Evolutionary conservation across 2,329 filamentous ascomycete genomes (phyloP).

Genomic region (Akanthomyces dipterigenus): DNA sequence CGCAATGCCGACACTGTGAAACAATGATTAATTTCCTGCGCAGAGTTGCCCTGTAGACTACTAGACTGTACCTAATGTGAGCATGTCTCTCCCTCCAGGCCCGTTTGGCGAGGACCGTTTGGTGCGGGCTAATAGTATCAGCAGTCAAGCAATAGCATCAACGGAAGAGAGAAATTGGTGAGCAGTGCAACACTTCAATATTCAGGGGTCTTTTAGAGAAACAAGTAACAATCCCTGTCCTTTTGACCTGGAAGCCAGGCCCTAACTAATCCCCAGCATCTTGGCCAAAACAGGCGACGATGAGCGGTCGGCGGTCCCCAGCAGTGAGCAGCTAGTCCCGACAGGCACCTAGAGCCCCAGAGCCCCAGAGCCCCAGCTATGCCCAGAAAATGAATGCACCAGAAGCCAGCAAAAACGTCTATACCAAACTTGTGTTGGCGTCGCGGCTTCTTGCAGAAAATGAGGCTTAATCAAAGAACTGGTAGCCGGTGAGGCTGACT

Average conservation of each 20-base stretch:
- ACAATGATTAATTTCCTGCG: slow-evolving; percentile 1
- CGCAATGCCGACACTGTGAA: not conserved
- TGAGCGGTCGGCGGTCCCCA: not conserved
- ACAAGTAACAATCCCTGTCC: slow-evolving; percentile 1
- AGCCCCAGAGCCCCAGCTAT: not conserved
- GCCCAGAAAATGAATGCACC: not conserved
- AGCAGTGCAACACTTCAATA: not conserved
- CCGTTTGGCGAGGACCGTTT: too few relatives aligned
- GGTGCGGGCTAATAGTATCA: too few relatives aligned
- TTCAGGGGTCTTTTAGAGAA: slow-evolving; percentile 1
- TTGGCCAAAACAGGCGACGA: slow-evolving; percentile 1
- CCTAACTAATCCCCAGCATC: not conserved
- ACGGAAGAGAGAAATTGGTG: not conserved
- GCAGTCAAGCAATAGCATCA: too few relatives aligned
- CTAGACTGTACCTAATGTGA: not conserved
- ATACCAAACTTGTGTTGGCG: not conserved
- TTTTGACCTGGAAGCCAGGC: not conserved
- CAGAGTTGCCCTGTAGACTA: not conserved
- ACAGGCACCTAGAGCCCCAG: not conserved
- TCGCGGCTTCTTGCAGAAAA: not conserved
- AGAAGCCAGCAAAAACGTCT: not conserved
- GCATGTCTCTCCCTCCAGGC: not conserved
- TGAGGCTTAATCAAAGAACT: not conserved
- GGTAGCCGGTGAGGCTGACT: slow-evolving; percentile 5
- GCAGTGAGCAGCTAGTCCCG: not conserved